Conservation (phyloP, 1,284 basidiomycete species). For the Grifola frondosa region DNA sequence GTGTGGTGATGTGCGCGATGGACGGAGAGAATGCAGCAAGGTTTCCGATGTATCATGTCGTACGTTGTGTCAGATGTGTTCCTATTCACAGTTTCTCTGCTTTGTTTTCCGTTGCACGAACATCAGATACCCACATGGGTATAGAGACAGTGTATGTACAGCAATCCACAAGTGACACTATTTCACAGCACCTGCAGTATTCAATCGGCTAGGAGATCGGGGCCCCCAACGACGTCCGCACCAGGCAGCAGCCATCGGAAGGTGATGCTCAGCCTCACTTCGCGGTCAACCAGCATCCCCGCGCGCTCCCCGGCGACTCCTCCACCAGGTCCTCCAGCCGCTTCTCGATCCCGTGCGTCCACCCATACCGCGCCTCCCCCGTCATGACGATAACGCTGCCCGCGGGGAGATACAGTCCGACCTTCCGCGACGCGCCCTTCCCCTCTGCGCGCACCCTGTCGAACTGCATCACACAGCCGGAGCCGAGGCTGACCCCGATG, state of each 20-base stretch:
- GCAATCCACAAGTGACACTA: neutral
- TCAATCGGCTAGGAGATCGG: slow-evolving; percentile 2
- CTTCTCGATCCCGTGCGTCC: slow-evolving; percentile 66
- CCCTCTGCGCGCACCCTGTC: slow-evolving; percentile 18
- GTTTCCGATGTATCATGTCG: too few relatives aligned
- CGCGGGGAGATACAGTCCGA: slow-evolving; percentile 60
- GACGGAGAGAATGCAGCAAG: too few relatives aligned
- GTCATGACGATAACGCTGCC: slow-evolving; percentile 70
- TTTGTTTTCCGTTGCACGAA: too few relatives aligned
- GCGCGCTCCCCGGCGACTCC: slow-evolving; percentile 17
- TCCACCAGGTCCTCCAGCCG: slow-evolving; percentile 48
- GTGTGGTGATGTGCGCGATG: too few relatives aligned
- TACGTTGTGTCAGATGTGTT: too few relatives aligned
- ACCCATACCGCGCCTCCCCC: slow-evolving; percentile 68
- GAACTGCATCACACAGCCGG: slow-evolving; percentile 76
- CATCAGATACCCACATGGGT: too few relatives aligned
- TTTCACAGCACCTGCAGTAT: neutral
- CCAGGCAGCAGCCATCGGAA: slow-evolving; percentile 78
- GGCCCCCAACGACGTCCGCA: slow-evolving; percentile 59
- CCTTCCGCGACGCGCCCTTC: slow-evolving; percentile 11
- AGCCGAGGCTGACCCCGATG: slow-evolving; percentile 72
- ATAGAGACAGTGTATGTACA: too few relatives aligned
- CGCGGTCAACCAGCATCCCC: slow-evolving; percentile 43
- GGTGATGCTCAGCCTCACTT: slow-evolving; percentile 69
- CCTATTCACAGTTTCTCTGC: too few relatives aligned